phyloP scores from a whole-genome alignment of 2,329 filamentous ascomycete species.

The Scortechinia acanthostroma region DNA sequence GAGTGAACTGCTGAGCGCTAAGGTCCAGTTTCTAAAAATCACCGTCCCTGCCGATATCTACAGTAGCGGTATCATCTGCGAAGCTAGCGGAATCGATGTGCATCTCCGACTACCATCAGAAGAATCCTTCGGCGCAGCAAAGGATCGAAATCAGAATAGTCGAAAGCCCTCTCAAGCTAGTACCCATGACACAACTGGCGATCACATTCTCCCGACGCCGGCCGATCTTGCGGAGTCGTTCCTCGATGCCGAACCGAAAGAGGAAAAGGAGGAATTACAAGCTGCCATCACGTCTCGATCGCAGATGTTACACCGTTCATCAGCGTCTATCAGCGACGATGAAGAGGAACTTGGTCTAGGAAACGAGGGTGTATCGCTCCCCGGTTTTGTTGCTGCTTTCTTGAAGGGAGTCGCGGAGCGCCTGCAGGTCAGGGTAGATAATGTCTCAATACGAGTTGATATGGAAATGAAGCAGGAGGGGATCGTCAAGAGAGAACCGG shows the following conservation, averaged over 20 bases:
- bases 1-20: constrained; percentile 41
- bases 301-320: constrained; percentile 34
- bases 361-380: constrained; percentile 41
- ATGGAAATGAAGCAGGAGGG: constrained; percentile 31
- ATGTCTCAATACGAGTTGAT: constrained; percentile 42
- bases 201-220: constrained; percentile 35
- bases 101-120: constrained; percentile 19
- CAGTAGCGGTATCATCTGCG: constrained; percentile 47
- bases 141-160: neutral
- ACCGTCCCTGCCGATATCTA: constrained; percentile 55
- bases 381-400: constrained; percentile 49
- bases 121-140: neutral
- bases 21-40: constrained; percentile 42
- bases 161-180: neutral
- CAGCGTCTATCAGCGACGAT: constrained; percentile 32
- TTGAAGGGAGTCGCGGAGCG: constrained; percentile 49
- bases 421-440: constrained; percentile 39
- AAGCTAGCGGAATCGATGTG: constrained; percentile 49
- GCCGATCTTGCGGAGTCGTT: constrained; percentile 54
- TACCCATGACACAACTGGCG: constrained; percentile 1
- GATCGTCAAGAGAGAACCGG: constrained; percentile 18
- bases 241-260: constrained; percentile 43
- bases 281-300: constrained; percentile 43
- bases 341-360: constrained; percentile 40
- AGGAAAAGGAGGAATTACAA: constrained; percentile 48